Percentiles rank a stretch among this genome's conserved stretches.
These are phyloP conservation scores for Raddia distichophylla DNA, from an alignment of 176 grass and related monocot species.

Conservation along the genomic window DNA sequence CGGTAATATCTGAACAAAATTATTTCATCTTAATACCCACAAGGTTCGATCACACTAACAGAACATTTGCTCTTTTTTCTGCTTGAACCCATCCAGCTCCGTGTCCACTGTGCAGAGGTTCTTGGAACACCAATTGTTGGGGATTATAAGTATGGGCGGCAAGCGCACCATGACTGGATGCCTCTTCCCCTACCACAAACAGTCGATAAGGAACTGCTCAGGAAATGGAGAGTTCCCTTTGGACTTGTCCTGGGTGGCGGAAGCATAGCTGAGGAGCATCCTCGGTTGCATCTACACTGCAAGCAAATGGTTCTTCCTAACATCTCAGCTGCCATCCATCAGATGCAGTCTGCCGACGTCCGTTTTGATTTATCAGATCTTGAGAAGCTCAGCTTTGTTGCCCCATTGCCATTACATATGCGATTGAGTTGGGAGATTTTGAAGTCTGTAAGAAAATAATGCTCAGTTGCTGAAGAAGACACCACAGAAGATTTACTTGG, in stretches of 20 bases:
- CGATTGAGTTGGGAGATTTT: slow-evolving; percentile 77
- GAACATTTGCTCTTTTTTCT: slow-evolving; percentile 27
- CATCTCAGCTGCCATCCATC: slow-evolving; percentile 61
- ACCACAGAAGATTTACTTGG: not conserved
- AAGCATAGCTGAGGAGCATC: slow-evolving; percentile 59
- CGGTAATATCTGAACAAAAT: slow-evolving; percentile 25
- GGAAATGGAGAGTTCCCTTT: slow-evolving; percentile 71
- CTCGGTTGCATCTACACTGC: slow-evolving; percentile 85
- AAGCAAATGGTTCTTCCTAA: slow-evolving; percentile 92
- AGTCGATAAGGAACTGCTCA: slow-evolving; percentile 37
- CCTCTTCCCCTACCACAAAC: slow-evolving; percentile 49
- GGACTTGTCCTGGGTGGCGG: slow-evolving; percentile 64
- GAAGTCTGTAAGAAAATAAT: slow-evolving; percentile 40
- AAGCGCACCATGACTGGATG: slow-evolving; percentile 62
- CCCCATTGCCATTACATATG: slow-evolving; percentile 84
- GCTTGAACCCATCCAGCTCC: slow-evolving; percentile 52
- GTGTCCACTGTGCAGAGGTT: slow-evolving; percentile 85
- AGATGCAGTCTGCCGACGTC: slow-evolving; percentile 42
- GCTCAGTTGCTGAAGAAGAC: not conserved
- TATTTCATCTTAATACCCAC: not conserved
- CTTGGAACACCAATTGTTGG: slow-evolving; percentile 80
- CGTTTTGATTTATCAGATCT: slow-evolving; percentile 52
- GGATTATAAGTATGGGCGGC: slow-evolving; percentile 77
- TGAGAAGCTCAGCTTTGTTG: slow-evolving; percentile 73
- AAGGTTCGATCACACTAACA: slow-evolving; percentile 16